Conservation (phyloP, 352 stramenopile species). For the Peronospora tabacina region DNA sequence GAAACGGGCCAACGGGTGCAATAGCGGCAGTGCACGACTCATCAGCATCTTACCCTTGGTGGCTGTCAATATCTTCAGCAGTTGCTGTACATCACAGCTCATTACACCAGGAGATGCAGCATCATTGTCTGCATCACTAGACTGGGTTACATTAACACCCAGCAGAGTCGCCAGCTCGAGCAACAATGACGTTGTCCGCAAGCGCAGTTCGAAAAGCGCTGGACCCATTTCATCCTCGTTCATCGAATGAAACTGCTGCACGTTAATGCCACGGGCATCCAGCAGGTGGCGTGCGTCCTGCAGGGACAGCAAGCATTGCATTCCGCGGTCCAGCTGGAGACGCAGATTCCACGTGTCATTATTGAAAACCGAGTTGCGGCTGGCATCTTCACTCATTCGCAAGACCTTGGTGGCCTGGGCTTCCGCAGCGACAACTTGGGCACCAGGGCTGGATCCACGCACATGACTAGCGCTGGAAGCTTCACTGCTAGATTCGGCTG, state of each 20-base stretch:
- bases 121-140: constrained; percentile 9
- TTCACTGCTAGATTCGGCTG: constrained; percentile 28
- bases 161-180: constrained; percentile 59
- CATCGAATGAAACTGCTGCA: constrained; percentile 83
- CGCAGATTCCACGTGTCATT: constrained; percentile 67
- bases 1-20: constrained; percentile 76
- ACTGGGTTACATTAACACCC: constrained; percentile 36
- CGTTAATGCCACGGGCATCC: constrained; percentile 74
- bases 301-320: constrained; percentile 70
- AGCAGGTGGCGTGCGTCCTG: constrained; percentile 77
- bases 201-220: constrained; percentile 55
- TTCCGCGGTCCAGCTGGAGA: constrained; percentile 62
- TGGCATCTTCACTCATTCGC: constrained; percentile 41
- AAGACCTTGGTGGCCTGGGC: constrained; percentile 38
- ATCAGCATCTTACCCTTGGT: constrained; percentile 71
- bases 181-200: constrained; percentile 57
- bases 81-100: constrained; percentile 44
- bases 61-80: constrained; percentile 48
- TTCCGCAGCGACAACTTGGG: constrained; percentile 22
- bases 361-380: constrained; percentile 54
- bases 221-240: constrained; percentile 61
- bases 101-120: constrained; percentile 22
- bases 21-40: constrained; percentile 62
- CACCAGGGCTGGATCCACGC: constrained; percentile 22
- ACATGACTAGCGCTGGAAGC: constrained; percentile 16